phyloP scores from a whole-genome alignment of 768 basidiomycete genomes.

The Auricularia heimuer region DNA sequence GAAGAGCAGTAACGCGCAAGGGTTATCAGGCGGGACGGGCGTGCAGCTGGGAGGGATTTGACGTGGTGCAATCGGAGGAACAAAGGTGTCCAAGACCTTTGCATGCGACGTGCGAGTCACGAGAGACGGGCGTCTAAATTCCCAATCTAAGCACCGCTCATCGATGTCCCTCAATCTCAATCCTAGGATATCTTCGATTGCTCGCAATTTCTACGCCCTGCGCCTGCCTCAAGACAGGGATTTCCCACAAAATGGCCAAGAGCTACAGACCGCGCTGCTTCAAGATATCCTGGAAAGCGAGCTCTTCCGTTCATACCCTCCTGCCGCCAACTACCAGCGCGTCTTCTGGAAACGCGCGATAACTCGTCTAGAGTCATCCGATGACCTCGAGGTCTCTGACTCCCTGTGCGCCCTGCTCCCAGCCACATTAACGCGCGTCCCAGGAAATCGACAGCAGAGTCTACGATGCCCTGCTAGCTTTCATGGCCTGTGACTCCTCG shows the following conservation, averaged over 20 bases:
- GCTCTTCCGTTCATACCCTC: conserved; percentile 3
- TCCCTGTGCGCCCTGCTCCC: not conserved
- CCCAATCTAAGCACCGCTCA: not conserved
- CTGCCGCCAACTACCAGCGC: conserved; percentile 2
- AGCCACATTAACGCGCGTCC: not conserved
- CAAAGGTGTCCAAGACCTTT: not conserved
- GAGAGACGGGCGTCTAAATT: not conserved
- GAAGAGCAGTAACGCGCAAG: not conserved
- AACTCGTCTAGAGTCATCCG: not conserved
- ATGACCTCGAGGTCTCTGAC: not conserved
- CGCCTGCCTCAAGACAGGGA: not conserved
- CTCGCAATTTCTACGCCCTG: not conserved
- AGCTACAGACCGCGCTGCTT: not conserved
- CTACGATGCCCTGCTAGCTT: not conserved
- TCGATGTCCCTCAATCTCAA: not conserved
- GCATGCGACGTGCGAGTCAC: not conserved
- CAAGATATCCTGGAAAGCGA: not conserved
- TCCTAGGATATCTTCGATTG: not conserved
- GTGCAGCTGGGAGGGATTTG: not conserved
- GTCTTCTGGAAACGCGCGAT: conserved; percentile 4
- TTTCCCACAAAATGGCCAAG: not conserved
- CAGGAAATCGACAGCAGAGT: not conserved
- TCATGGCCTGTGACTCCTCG: not conserved
- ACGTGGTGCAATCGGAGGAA: not conserved
- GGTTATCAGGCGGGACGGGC: not conserved